These are phyloP conservation scores for Calonectria pseudoturangicola DNA, from an alignment of 2,329 filamentous ascomycete species.

Conservation along the genomic window DNA sequence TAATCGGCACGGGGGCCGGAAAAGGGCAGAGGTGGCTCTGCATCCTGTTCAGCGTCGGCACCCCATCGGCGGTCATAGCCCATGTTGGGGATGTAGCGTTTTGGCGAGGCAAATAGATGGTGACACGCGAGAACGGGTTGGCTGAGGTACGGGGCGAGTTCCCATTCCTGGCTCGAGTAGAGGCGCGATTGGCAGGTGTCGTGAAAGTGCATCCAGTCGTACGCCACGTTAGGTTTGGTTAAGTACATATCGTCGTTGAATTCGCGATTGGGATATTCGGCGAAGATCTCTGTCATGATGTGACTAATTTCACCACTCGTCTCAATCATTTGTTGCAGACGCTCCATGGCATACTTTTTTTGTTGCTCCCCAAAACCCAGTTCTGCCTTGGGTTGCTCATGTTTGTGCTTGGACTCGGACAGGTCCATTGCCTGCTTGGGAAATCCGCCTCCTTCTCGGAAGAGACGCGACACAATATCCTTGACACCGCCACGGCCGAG, in stretches of 20 bases:
- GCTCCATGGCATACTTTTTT: conserved; percentile 83
- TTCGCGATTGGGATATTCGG: conserved; percentile 88
- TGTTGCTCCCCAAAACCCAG: conserved; percentile 83
- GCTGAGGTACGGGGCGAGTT: conserved; percentile 89
- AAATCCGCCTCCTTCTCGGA: conserved; percentile 86
- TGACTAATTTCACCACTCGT: conserved; percentile 86
- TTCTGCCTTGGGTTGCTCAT: conserved; percentile 74
- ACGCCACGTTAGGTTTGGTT: conserved; percentile 89
- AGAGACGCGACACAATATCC: conserved; percentile 86
- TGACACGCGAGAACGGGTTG: conserved; percentile 94
- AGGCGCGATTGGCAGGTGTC: conserved; percentile 87
- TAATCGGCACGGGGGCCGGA: conserved; percentile 89
- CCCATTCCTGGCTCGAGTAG: conserved; percentile 93
- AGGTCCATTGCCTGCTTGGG: conserved; percentile 72
- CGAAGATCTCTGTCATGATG: conserved; percentile 88
- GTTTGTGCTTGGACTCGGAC: conserved; percentile 64
- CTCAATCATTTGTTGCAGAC: conserved; percentile 84
- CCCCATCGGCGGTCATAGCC: conserved; percentile 67
- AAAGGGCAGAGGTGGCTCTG: conserved; percentile 80
- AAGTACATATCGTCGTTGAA: conserved; percentile 96
- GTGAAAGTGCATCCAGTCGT: conserved; percentile 97
- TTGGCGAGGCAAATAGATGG: conserved; percentile 87
- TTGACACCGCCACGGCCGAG: conserved; percentile 82
- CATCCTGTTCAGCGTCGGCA: conserved; percentile 65
- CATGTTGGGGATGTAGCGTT: conserved; percentile 65